These are phyloP conservation scores for Haplosporangium gracile DNA, from an alignment of 192 early-diverging fungal species.

Conservation along the genomic window DNA sequence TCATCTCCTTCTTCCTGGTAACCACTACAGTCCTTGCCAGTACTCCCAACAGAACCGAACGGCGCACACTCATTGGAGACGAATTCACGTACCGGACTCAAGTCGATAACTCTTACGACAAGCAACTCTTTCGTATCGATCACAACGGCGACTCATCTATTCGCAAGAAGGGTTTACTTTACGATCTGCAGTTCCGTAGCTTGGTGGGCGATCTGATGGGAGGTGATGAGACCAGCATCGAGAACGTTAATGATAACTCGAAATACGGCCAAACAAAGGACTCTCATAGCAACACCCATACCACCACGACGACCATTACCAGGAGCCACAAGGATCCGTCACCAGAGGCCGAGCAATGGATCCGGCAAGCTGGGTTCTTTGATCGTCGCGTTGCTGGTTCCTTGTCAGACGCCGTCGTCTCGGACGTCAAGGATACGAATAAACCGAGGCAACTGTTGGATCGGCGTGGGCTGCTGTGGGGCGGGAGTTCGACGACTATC, in stretches of 20 bases:
- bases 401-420: no score
- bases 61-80: slow-evolving; percentile 7
- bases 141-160: slow-evolving; percentile 7
- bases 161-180: background rate
- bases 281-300: background rate
- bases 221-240: background rate
- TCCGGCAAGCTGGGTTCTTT: background rate
- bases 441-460: background rate
- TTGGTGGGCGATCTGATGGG: background rate
- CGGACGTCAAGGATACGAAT: background rate
- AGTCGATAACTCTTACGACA: background rate
- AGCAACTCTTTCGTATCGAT: slow-evolving; percentile 1
- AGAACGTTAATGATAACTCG: slow-evolving; percentile 8
- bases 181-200: background rate
- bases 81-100: background rate
- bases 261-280: background rate
- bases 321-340: slow-evolving; percentile 7
- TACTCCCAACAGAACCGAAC: background rate
- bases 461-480: slow-evolving; percentile 15
- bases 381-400: background rate
- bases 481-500: slow-evolving; percentile 2
- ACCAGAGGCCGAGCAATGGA: background rate
- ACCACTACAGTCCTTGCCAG: background rate
- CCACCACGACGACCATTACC: background rate
- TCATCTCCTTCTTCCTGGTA: slow-evolving; percentile 1